Percentiles rank a stretch among this genome's conserved stretches.
Evolutionary conservation across 2,329 filamentous ascomycete genomes (phyloP).

Genomic region (Colletotrichum endophyticum): DNA sequence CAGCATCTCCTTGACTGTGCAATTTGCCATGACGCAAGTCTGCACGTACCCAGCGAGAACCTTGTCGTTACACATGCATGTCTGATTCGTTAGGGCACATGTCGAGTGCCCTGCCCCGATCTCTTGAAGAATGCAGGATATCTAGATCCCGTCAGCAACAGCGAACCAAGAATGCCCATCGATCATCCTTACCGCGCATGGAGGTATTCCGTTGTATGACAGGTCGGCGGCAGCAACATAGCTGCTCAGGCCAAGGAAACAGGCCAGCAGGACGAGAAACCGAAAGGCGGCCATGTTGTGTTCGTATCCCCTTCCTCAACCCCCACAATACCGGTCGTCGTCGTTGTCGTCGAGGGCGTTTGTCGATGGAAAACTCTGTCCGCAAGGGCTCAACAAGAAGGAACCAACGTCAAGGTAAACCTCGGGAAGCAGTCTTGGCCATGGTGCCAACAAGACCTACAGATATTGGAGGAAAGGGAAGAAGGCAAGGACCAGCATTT

Average conservation of each 20-base stretch:
- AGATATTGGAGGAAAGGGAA: neutral
- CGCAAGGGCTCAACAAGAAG: neutral
- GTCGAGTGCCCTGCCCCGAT: neutral
- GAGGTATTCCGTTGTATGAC: neutral
- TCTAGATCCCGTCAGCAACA: neutral
- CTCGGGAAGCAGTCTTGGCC: neutral
- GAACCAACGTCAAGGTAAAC: neutral
- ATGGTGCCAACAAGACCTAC: neutral
- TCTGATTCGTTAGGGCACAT: neutral
- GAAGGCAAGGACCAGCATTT: neutral
- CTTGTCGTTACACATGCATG: conserved; percentile 11
- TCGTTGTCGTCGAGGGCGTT: neutral
- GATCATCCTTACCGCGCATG: neutral
- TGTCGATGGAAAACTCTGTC: neutral
- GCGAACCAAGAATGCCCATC: neutral
- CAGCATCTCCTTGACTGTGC: conserved; percentile 11
- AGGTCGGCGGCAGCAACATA: neutral
- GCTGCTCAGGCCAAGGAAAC: neutral
- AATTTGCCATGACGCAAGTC: conserved; percentile 1
- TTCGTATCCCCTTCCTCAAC: neutral
- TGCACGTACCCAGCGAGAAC: neutral
- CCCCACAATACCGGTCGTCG: neutral
- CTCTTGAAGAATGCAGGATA: conserved; percentile 4
- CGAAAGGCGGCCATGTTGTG: neutral
- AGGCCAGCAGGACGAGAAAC: neutral